A percentile compares a stretch with the other conserved stretches of the same genome.
These are phyloP conservation scores for Daldinia bambusicola DNA, from an alignment of 495 filamentous ascomycete genomes.

Conservation along the genomic window DNA sequence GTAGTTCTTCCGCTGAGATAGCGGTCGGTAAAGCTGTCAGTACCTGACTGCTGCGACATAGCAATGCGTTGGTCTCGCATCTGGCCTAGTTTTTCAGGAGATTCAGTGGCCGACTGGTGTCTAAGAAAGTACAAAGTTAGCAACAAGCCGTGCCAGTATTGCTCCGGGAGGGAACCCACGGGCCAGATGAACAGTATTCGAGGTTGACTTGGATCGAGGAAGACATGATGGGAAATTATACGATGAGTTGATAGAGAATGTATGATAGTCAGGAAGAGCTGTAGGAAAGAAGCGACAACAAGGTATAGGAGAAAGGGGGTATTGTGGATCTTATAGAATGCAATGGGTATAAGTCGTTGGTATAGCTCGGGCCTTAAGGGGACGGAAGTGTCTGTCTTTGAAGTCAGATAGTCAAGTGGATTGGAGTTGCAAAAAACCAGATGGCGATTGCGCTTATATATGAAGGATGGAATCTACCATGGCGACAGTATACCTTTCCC, in stretches of 20 bases:
- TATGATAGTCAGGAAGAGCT: neutral
- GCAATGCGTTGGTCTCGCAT: slow-evolving; percentile 14
- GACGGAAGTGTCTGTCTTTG: slow-evolving; percentile 12
- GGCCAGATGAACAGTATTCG: slow-evolving; percentile 8
- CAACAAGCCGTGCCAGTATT: neutral
- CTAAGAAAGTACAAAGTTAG: slow-evolving; percentile 22
- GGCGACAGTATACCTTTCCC: slow-evolving; percentile 1
- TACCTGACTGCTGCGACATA: neutral
- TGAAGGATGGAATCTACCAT: slow-evolving; percentile 10
- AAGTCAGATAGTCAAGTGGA: neutral
- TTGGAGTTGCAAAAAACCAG: slow-evolving; percentile 16
- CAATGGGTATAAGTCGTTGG: neutral
- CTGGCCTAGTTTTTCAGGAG: neutral
- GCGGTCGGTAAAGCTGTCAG: slow-evolving; percentile 18
- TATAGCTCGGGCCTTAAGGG: neutral
- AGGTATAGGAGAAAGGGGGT: neutral
- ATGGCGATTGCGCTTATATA: slow-evolving; percentile 26
- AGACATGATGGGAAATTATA: slow-evolving; percentile 19
- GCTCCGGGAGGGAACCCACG: slow-evolving; percentile 19
- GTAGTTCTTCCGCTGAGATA: neutral
- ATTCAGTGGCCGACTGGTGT: neutral
- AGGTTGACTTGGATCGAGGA: slow-evolving; percentile 17
- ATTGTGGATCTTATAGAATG: neutral
- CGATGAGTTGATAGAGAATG: neutral
- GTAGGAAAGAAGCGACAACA: neutral